These are phyloP conservation scores for Neoascochyta sp. DNA, from an alignment of 2,329 filamentous ascomycete genomes.

Conservation along the genomic window DNA sequence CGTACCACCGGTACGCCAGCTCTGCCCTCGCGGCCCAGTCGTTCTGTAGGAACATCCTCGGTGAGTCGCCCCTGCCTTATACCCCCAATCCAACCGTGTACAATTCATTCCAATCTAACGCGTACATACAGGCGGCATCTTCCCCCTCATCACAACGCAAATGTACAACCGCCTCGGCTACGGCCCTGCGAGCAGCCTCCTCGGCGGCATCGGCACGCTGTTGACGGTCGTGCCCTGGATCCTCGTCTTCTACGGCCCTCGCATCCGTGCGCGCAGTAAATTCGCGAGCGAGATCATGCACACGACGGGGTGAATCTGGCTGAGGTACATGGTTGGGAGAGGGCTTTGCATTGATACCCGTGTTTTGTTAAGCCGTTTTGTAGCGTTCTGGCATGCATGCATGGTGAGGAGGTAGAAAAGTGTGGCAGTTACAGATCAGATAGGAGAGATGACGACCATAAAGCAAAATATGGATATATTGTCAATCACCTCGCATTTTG, in stretches of 20 bases:
- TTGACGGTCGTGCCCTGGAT: slow-evolving; percentile 86
- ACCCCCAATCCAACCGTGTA: too few species aligned
- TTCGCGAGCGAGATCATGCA: slow-evolving; percentile 57
- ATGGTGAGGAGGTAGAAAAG: too few species aligned
- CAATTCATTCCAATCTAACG: too few species aligned
- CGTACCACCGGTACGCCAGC: slow-evolving; percentile 78
- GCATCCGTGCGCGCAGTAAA: slow-evolving; percentile 70
- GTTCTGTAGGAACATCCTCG: slow-evolving; percentile 80
- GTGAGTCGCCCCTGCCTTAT: slow-evolving; percentile 15
- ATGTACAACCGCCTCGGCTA: slow-evolving; percentile 73
- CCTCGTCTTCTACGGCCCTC: slow-evolving; percentile 71
- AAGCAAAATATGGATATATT: too few species aligned
- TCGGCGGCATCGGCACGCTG: slow-evolving; percentile 65
- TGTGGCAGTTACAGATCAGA: too few species aligned
- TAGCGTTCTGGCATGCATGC: too few species aligned
- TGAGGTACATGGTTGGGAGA: too few species aligned
- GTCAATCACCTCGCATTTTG: too few species aligned
- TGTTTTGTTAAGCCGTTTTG: too few species aligned
- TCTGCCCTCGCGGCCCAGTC: slow-evolving; percentile 83
- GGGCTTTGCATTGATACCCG: too few species aligned
- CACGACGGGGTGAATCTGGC: slow-evolving; percentile 4
- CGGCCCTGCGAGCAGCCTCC: slow-evolving; percentile 65
- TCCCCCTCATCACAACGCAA: slow-evolving; percentile 70
- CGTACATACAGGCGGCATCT: slow-evolving; percentile 55
- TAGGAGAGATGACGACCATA: too few species aligned